These are phyloP conservation scores for Strigomonas culicis DNA, from an alignment of 208 protist species.

Conservation along the genomic window DNA sequence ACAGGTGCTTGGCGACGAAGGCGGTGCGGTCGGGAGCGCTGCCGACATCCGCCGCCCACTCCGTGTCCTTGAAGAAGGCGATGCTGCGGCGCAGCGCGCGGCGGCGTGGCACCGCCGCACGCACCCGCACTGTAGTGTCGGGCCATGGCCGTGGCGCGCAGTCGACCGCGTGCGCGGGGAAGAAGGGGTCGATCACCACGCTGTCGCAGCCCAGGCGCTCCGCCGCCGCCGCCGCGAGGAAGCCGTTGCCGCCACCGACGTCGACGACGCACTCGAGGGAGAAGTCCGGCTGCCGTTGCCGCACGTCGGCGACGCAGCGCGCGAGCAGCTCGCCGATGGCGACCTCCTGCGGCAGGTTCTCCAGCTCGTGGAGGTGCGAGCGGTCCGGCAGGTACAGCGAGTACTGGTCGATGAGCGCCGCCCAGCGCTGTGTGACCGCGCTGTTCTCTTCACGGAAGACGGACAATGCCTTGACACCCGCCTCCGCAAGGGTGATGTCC, in stretches of 20 bases:
- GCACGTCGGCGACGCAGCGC: conserved; percentile 2
- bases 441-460: neutral
- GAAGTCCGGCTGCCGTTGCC: conserved; percentile 5
- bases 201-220: conserved; percentile 56
- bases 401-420: conserved; percentile 51
- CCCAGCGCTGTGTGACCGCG: neutral
- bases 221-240: conserved; percentile 59
- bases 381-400: conserved; percentile 67
- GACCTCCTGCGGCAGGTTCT: conserved; percentile 83
- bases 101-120: conserved; percentile 20
- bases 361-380: conserved; percentile 72
- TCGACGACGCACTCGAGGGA: conserved; percentile 51
- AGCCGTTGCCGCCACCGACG: conserved; percentile 81
- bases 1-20: conserved; percentile 81
- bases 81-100: conserved; percentile 35
- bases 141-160: conserved; percentile 47
- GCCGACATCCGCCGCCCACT: conserved; percentile 32
- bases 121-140: conserved; percentile 25
- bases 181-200: conserved; percentile 68
- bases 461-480: neutral
- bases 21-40: conserved; percentile 33
- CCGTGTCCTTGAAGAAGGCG: conserved; percentile 39
- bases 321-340: conserved; percentile 63
- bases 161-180: conserved; percentile 69
- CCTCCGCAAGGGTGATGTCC: neutral